Evolutionary conservation across 441 rosid genomes (phyloP).

Genomic region (Gossypium schwendimanii): DNA sequence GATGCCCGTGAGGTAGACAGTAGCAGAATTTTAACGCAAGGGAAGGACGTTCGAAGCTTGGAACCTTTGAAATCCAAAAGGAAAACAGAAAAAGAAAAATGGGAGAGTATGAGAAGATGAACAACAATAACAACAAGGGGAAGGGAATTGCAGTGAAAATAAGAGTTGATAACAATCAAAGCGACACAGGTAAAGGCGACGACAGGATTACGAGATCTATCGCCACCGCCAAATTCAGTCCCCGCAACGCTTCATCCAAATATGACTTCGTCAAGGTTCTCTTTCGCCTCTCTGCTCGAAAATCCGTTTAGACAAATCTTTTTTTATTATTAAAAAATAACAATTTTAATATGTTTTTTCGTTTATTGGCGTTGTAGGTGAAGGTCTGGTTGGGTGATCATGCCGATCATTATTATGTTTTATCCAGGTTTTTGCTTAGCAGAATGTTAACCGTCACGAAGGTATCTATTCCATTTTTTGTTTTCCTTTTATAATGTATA

Average conservation of each 20-base stretch:
- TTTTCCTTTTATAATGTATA: background rate
- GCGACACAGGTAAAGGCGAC: conserved; percentile 24
- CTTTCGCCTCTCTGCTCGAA: background rate
- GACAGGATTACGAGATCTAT: conserved; percentile 29
- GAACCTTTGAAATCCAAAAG: background rate
- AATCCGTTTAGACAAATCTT: background rate
- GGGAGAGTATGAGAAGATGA: background rate
- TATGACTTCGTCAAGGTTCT: conserved; percentile 94
- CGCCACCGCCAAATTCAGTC: conserved; percentile 45
- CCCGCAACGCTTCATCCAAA: conserved; percentile 90
- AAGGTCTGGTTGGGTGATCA: conserved; percentile 97
- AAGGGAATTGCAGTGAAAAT: conserved; percentile 27
- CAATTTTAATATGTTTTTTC: background rate
- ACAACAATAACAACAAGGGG: conserved; percentile 22
- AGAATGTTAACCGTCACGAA: conserved; percentile 96
- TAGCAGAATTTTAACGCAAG: background rate
- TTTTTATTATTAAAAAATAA: background rate
- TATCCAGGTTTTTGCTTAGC: conserved; percentile 87
- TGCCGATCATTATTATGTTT: conserved; percentile 92
- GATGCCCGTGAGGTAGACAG: background rate
- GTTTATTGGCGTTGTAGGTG: conserved; percentile 36
- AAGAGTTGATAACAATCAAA: background rate
- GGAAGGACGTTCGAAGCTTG: background rate
- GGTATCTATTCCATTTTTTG: conserved; percentile 30
- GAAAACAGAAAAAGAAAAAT: background rate